Base-by-base conservation (phyloP, 768 basidiomycete genomes). In the Neoboletus brunneissimus region DNA sequence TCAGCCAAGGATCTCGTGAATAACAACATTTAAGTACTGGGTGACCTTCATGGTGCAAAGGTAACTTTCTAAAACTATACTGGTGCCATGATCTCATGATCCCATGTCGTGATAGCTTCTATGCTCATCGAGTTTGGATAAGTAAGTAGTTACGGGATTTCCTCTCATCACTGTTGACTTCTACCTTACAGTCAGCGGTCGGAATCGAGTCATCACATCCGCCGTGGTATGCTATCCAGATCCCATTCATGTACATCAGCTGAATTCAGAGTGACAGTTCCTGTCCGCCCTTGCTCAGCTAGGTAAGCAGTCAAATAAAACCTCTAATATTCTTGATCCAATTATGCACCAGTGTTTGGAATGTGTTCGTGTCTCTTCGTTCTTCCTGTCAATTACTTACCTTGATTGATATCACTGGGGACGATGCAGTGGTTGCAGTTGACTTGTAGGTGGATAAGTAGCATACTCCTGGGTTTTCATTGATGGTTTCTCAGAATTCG, bases 221-320 rank as follows among this genome's bases (percentile, higher is more conserved):
- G 38, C 38, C n/a, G 38, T 40, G 38, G 38, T 40, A 20, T 20
- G 38, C 11, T 9, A 20, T 11, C 5, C 16, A 11, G n/a, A 20
- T 18, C 38, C 0, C 5, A 20, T 40, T 31, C 18, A 4, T n/a
- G 27, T 5, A 29, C 25, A n/a, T 32, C 31, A 8, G 15, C 49
- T 65, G 34, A 66, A 11, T 6, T 34, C 16, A 48, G 31, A 18
- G 15, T 9, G 13, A 31, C 25, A 62, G 63, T 3, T 61, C n/a
- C 15, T 65, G 10, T 32, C 12, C 5, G 27, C 63, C 15, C 3
- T 49, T 16, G 43, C 51, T 50, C 66, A 65, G 34, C 20, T 65
- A 11, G 31, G 61, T 65, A 46, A 53, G 61, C 27, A 5, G 22
- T 44, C 11, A 7, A 42, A 35, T 20, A 20, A 27, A n/a, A 7